Evolutionary conservation across 1,284 basidiomycete genomes (phyloP).

Genomic region (Polyporus tsugae): DNA sequence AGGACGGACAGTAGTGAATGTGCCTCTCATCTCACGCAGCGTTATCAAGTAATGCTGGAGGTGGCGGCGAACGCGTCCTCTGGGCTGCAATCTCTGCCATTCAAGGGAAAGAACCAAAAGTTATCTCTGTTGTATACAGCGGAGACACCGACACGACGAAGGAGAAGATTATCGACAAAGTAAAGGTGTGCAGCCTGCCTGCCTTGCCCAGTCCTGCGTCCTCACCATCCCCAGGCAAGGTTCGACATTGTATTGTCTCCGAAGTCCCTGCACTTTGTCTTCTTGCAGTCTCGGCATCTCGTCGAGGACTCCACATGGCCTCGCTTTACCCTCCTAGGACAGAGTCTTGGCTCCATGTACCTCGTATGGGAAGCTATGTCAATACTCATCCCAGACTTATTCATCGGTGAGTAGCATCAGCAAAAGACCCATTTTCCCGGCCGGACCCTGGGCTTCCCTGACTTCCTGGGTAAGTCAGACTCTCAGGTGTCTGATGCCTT

Average conservation of each 20-base stretch:
- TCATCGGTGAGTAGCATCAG: slow-evolving; percentile 69
- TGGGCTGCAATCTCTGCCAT: slow-evolving; percentile 91
- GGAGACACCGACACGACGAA: slow-evolving; percentile 88
- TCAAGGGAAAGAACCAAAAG: slow-evolving; percentile 75
- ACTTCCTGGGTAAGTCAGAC: too few species aligned
- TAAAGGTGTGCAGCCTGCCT: slow-evolving; percentile 62
- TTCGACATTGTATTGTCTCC: slow-evolving; percentile 85
- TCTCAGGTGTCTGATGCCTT: too few species aligned
- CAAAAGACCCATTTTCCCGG: too few species aligned
- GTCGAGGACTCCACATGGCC: slow-evolving; percentile 90
- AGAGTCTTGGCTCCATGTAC: slow-evolving; percentile 88
- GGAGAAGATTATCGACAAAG: slow-evolving; percentile 83
- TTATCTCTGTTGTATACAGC: slow-evolving; percentile 89
- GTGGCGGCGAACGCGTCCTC: slow-evolving; percentile 95
- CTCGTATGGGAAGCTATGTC: slow-evolving; percentile 86
- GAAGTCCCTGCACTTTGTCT: slow-evolving; percentile 77
- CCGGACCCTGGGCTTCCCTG: too few species aligned
- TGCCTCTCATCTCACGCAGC: slow-evolving; percentile 48
- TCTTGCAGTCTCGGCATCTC: slow-evolving; percentile 73
- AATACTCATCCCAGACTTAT: slow-evolving; percentile 85
- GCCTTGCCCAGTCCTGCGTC: background rate
- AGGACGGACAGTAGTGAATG: slow-evolving; percentile 13
- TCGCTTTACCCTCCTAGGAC: slow-evolving; percentile 90
- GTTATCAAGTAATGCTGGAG: slow-evolving; percentile 89
- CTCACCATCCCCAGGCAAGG: slow-evolving; percentile 60